Evolutionary conservation across 2,329 filamentous ascomycete species (phyloP).

Genomic region (Chaetothyriales sp.): DNA sequence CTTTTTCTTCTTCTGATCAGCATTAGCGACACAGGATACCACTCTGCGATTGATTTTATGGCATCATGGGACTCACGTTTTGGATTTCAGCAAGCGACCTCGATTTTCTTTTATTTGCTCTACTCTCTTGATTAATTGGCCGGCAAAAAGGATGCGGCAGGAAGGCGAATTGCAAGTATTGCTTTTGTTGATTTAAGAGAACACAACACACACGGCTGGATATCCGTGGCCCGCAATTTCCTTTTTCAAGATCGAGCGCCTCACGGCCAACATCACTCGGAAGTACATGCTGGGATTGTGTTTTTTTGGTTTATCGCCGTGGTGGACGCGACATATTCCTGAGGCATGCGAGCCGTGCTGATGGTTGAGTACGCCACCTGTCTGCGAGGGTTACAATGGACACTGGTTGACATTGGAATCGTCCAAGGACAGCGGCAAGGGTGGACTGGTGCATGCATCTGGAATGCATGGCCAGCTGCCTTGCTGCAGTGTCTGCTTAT

Average conservation of each 20-base stretch:
- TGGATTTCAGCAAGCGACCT: constrained; percentile 37
- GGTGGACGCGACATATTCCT: constrained; percentile 4
- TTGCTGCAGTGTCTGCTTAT: constrained; percentile 10
- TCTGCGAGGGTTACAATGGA: constrained; percentile 5
- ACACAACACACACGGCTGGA: constrained; percentile 22
- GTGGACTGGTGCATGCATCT: constrained; percentile 20
- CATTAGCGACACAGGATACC: constrained; percentile 28
- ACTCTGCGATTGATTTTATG: constrained; percentile 28
- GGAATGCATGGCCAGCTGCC: constrained; percentile 22
- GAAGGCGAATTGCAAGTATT: constrained; percentile 26
- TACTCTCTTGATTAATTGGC: constrained; percentile 24
- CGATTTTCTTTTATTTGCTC: constrained; percentile 24
- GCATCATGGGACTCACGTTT: constrained; percentile 26
- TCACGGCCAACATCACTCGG: constrained; percentile 33
- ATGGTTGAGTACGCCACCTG: constrained; percentile 2
- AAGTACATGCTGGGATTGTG: constrained; percentile 23
- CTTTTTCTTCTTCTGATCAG: constrained; percentile 2
- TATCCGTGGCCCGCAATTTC: constrained; percentile 27
- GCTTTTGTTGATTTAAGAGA: constrained; percentile 14
- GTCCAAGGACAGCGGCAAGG: constrained; percentile 16
- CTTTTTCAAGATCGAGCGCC: constrained; percentile 35
- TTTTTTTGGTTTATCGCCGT: constrained; percentile 22
- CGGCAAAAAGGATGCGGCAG: constrained; percentile 23
- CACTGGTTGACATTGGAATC: constrained; percentile 24
- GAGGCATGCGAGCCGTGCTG: constrained; percentile 12